Base-by-base conservation (phyloP, 345 rosid genomes). In the Reutealis trisperma region DNA sequence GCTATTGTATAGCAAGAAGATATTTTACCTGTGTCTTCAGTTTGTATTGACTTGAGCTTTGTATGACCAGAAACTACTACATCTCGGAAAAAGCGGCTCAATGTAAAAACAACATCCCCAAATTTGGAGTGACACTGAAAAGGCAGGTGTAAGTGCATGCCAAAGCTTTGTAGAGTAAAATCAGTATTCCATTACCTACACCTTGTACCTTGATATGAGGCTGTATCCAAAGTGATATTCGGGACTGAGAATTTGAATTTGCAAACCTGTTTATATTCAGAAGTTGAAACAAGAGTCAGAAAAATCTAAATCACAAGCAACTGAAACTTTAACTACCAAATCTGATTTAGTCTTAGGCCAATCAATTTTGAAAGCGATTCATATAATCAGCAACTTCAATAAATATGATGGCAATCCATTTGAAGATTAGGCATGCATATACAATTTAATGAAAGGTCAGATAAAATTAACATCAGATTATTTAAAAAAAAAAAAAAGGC, bases 151-250 rank as follows among this genome's bases (percentile, higher is more conserved):
- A 13, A 58, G 77, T 44, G 59, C n/a, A 13, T 9, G 59, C 34
- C 75, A 5, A 37, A 73, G 14, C 75, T 71, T 77, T 63, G 66
- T 18, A 42, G 66, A 60, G 45, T 67, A 81, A 73, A 21, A 67
- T 62, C 67, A 59, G 66, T 27, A 61, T 44, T 75, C 57, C 71
- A 67, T 72, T 75, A 77, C 64, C 59, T 55, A 63, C 14, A 80
- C 58, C 44, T 51, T 57, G 61, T 82, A 93, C 99, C 94, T 89
- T 88, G 80, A 96, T 67, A 74, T 89, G 83, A 75, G 99, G 99
- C 83, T 89, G 94, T 80, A 96, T 96, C 99, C 97, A 96, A 81
- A 72, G 89, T 69, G 98, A 96, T 81, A 96, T 84, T 84, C 91
- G 88, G 81, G 97, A 90, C 76, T 87, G 97, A 70, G 85, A 94